Evolutionary conservation across 176 grass and related monocot species (phyloP), one percentile per base, ranked within the genome.

Genomic region (Guadua angustifolia): DNA sequence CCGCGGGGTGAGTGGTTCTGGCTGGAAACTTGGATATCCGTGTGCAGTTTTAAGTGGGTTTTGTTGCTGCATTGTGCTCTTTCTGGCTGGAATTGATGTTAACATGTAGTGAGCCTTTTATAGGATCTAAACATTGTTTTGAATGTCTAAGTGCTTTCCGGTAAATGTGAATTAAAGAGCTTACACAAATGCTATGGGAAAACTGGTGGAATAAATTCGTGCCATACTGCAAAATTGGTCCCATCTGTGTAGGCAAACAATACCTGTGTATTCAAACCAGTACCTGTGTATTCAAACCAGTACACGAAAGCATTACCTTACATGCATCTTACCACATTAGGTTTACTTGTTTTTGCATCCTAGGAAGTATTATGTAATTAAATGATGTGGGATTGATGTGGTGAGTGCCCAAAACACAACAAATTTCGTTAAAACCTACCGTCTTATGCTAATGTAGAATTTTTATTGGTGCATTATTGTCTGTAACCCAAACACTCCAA

Each of bases 1-100:
- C 83, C 93, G 89, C n/a, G 95, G 89, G 91, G 96, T 93, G 71
- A 91, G 77, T 79, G 21, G 29, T 61, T 64, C 7, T 80, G 15
- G 6, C 18, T 71, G 25, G 4, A 9, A 49, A 49, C 9, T 24
- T 40, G 46, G 36, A 35, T 3, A 43, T 10, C 18, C 19, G 1
- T 24, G 9, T 26, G 18, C 17, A 16, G 4, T 42, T 42, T 45
- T 70, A 59, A 79, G 40, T 64, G 44, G 7, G 42, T 61, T 70
- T 56, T 9, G 0, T 63, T 78, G 49, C 19, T 32, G 42, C 49
- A 47, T 76, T 57, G 46, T 59, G 74, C 57, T 59, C 6, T 51
- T 47, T 66, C 52, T 73, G 25, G 21, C 55, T 66, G 47, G 39
- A 47, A 36, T 84, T 68, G 49, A 66, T 60, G 46, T 56, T 36